Evolutionary conservation across 192 early-diverging fungal genomes (phyloP), one percentile per base, ranked within the genome.

Genomic region (Endogone sp.): DNA sequence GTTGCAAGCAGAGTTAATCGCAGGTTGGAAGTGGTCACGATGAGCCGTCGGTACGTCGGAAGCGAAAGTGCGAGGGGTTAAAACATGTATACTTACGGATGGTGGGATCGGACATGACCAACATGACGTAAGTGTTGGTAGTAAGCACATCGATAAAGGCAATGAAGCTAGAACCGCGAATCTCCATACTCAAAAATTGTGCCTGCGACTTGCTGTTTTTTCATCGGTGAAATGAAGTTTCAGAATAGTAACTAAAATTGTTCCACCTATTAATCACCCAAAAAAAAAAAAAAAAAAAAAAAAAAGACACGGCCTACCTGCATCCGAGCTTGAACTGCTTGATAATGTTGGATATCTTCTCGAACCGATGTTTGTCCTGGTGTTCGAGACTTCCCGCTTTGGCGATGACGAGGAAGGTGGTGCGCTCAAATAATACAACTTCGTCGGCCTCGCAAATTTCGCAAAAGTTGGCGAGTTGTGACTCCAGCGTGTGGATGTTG

Each of bases 401-500:
- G 10, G 94, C 91, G 72, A 99, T 96, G 28, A 97, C 95, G 66
- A 99, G 79, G 74, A 99, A 99, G 24, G 97, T 98, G 25, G 94
- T 88, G 28, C 92, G 79, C 75, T 99, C 97, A 76, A 98, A 99
- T 26, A 99, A 76, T 2, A 96, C 92, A 27, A 99, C 92, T 75
- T 99, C 96, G 56, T 93, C 87, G 1, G 95, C 96, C 60, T 98
- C 97, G 66, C 93, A 93, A 70, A 94, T 82, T 27, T 70, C 67
- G 68, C 90, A 86, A 70, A 99, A 98, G 49, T 84, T 86, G 60
- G 87, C 75, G 63, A 99, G 79, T 63, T 95, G 88, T 6, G 75
- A 73, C 80, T 97, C 92, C 26, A 99, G 84, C 3, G 79, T 70
- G 29, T 82, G 81, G 44, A 98, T 93, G 69, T 98, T 98, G 25